Percentiles rank a stretch among this genome's conserved stretches.
Evolutionary conservation across 805 yeast species (phyloP).

Genomic region (Candida methanosorbosa): DNA sequence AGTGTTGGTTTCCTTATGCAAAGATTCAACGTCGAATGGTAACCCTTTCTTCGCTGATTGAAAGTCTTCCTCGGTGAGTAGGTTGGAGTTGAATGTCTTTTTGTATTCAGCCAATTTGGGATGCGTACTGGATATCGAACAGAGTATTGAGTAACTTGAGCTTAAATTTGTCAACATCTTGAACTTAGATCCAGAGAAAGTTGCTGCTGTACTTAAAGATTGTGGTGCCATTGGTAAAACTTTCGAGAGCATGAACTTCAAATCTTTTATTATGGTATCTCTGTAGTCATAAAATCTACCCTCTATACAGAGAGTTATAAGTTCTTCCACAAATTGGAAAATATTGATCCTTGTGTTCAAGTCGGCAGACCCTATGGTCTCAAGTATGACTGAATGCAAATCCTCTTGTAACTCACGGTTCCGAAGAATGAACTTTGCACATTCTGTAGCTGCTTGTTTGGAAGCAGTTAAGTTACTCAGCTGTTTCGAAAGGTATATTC

Average conservation of each 20-base stretch:
- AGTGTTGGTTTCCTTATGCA: background rate
- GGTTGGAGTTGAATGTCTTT: conserved; percentile 21
- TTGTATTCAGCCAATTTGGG: conserved; percentile 14
- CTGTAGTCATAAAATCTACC: conserved; percentile 8
- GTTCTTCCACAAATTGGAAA: conserved; percentile 61
- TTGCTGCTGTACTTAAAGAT: background rate
- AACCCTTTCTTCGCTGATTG: conserved; percentile 19
- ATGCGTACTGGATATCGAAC: conserved; percentile 16
- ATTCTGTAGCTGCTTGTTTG: conserved; percentile 36
- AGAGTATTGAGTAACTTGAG: conserved; percentile 16
- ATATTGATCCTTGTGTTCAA: conserved; percentile 58
- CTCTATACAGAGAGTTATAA: conserved; percentile 31
- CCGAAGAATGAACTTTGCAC: conserved; percentile 48
- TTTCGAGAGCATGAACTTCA: conserved; percentile 23
- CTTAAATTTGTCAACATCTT: conserved; percentile 21
- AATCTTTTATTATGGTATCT: conserved; percentile 20
- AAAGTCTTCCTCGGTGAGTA: conserved; percentile 29
- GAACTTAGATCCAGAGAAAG: background rate
- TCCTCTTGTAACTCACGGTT: conserved; percentile 58
- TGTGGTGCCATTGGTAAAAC: conserved; percentile 26
- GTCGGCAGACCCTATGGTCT: conserved; percentile 43
- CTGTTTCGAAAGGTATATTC: conserved; percentile 63
- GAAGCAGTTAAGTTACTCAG: conserved; percentile 62
- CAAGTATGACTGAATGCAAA: conserved; percentile 57
- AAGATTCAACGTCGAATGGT: conserved; percentile 21